Evolutionary conservation across 2,329 filamentous ascomycete species (phyloP).

Genomic region (Pestalotiopsis sp.): DNA sequence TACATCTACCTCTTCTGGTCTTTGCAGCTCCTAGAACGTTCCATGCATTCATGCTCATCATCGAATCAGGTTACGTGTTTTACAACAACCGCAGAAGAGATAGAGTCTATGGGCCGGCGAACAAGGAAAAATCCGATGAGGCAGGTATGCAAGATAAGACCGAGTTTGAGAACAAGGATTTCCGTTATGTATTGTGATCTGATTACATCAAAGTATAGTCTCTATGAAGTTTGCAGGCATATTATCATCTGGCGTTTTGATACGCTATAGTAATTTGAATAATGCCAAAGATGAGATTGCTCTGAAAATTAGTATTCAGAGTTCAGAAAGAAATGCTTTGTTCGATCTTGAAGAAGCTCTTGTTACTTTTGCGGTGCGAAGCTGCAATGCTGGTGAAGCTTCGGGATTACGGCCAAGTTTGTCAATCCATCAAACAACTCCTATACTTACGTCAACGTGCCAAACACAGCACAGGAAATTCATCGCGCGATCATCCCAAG

Average conservation of each 20-base stretch:
- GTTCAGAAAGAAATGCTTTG: too few species aligned
- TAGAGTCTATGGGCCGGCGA: constrained; percentile 30
- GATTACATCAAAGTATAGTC: too few species aligned
- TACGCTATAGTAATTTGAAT: too few species aligned
- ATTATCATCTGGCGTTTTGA: too few species aligned
- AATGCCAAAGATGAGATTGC: too few species aligned
- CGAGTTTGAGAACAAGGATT: constrained; percentile 55
- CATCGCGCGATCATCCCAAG: not conserved
- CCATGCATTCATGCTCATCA: not conserved
- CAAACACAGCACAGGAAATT: not conserved
- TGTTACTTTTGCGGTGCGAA: too few species aligned
- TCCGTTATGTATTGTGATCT: constrained; percentile 48
- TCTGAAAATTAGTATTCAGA: too few species aligned
- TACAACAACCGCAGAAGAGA: constrained; percentile 52
- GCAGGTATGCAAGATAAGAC: constrained; percentile 56
- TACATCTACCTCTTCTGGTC: not conserved
- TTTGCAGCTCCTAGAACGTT: not conserved
- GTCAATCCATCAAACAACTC: too few species aligned
- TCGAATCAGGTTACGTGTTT: constrained; percentile 10
- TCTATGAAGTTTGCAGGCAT: too few species aligned
- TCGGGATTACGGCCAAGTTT: too few species aligned
- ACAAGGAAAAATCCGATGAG: constrained; percentile 52
- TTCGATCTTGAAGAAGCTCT: too few species aligned
- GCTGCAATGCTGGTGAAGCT: too few species aligned
- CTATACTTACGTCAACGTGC: not conserved